Percentiles rank a stretch among this genome's conserved stretches.
These are phyloP conservation scores for Globisporangium nagaii DNA, from an alignment of 352 stramenopile species.

Conservation along the genomic window DNA sequence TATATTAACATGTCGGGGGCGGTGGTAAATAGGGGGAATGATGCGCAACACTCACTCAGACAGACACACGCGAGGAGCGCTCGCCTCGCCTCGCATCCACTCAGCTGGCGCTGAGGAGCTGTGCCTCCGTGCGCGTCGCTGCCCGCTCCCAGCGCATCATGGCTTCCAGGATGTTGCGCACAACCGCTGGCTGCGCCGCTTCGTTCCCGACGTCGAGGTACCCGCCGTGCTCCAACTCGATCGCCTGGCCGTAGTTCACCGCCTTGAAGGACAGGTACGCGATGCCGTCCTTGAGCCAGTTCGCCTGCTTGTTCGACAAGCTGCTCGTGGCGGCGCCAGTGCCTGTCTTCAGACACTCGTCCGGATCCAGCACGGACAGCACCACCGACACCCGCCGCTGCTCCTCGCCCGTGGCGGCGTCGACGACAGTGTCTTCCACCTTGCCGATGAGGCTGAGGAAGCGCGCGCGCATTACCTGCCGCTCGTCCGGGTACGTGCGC, in stretches of 20 bases:
- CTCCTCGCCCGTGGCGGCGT: conserved; percentile 12
- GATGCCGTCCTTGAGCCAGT: conserved; percentile 33
- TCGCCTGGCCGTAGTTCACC: conserved; percentile 20
- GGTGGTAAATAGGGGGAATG: not conserved
- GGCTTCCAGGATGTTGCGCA: conserved; percentile 26
- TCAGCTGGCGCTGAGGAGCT: not conserved
- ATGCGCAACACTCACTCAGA: too few species aligned
- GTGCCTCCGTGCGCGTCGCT: not conserved
- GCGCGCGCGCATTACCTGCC: conserved; percentile 21
- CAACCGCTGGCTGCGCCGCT: conserved; percentile 18
- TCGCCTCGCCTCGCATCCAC: not conserved
- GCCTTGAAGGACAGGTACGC: conserved; percentile 38
- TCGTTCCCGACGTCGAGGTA: conserved; percentile 21
- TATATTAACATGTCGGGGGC: not conserved
- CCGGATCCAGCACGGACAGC: conserved; percentile 21
- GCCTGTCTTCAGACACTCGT: conserved; percentile 20
- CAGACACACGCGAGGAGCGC: not conserved
- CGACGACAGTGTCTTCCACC: conserved; percentile 25
- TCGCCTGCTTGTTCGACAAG: conserved; percentile 1
- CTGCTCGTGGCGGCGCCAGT: conserved; percentile 9
- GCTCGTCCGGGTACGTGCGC: conserved; percentile 34
- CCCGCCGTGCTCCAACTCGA: conserved; percentile 35
- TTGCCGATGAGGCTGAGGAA: conserved; percentile 25
- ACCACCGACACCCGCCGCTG: conserved; percentile 24
- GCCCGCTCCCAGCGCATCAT: conserved; percentile 15